These are phyloP conservation scores for Astrothelium subdiscretum DNA, from an alignment of 495 filamentous ascomycete genomes.

Conservation along the genomic window DNA sequence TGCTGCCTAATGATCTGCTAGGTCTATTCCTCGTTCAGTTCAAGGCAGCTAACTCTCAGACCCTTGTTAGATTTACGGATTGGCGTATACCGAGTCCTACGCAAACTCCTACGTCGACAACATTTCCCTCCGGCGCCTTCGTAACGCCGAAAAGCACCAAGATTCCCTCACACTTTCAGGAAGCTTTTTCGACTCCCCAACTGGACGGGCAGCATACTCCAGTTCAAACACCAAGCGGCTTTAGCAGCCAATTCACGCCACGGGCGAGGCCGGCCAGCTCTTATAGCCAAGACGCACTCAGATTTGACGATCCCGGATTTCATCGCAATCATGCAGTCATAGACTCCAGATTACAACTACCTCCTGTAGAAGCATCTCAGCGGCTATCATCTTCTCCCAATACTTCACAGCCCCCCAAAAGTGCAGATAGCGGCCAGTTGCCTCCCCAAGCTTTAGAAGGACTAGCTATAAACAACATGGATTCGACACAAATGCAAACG, in stretches of 20 bases:
- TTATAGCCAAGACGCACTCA: slow-evolving; percentile 8
- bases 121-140: slow-evolving; percentile 15
- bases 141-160: slow-evolving; percentile 24
- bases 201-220: slow-evolving; percentile 25
- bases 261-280: not conserved
- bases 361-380: slow-evolving; percentile 46
- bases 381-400: slow-evolving; percentile 45
- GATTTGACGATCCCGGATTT: slow-evolving; percentile 22
- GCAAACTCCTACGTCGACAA: slow-evolving; percentile 24
- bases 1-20: not conserved
- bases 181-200: slow-evolving; percentile 31
- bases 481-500: slow-evolving; percentile 49
- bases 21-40: slow-evolving; percentile 5
- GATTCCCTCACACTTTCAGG: slow-evolving; percentile 27
- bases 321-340: slow-evolving; percentile 48
- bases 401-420: slow-evolving; percentile 33
- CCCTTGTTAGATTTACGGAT: slow-evolving; percentile 19
- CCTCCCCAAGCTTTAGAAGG: slow-evolving; percentile 1
- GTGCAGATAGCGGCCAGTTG: slow-evolving; percentile 32
- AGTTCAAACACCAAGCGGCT: slow-evolving; percentile 19
- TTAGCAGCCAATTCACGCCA: slow-evolving; percentile 7
- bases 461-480: slow-evolving; percentile 30
- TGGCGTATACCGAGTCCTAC: slow-evolving; percentile 31
- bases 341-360: slow-evolving; percentile 36
- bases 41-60: slow-evolving; percentile 14